Base-by-base conservation (phyloP, 495 filamentous ascomycete genomes). In the Xylaria flabelliformis region DNA sequence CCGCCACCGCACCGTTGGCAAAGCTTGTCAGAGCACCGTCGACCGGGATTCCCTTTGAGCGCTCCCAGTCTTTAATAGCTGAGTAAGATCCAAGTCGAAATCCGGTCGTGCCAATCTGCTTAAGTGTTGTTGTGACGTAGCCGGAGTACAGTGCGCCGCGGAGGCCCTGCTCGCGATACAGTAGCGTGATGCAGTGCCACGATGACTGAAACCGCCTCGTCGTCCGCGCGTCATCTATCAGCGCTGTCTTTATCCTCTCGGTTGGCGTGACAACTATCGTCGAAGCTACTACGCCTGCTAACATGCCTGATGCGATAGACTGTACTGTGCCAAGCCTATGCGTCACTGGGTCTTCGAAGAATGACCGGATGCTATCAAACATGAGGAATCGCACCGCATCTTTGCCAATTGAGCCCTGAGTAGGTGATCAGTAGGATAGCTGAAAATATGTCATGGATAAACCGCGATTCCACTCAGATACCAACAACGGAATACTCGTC, bases 21-120 rank as follows among this genome's bases (percentile, higher is more conserved):
- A 92, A 92, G 66, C 89, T 90, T 4, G 44, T 34, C 3, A 61
- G 24, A 1, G 61, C 42, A 2, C 46, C 39, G 29, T 77, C 64
- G 6, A 84, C 87, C 36, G 71, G 71, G 15, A 91, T 78, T 15
- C 84, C 77, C 12, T 78, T 77, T 2, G 59, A 77, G 29, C 83
- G 83, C 71, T 86, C 82, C 46, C 80, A 85, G 73, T 92, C 89
- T 76, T 91, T 91, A 41, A 92, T 83, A 29, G 90, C 88, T 48
- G 91, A 91, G 77, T 92, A 92, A 15, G 85, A 86, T 0, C 90
- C 90, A 84, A 92, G 89, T 1, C 89, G 83, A 44, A 91, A 88
- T 0, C 87, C 87, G 0, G 90, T 91, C 0, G 89, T 90, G 19
- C 85, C 86, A 0, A 88, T 86, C 76, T 92, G 90, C 76, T 92